Base-by-base conservation (phyloP, 2,329 filamentous ascomycete species). In the Diaporthe vexans region DNA sequence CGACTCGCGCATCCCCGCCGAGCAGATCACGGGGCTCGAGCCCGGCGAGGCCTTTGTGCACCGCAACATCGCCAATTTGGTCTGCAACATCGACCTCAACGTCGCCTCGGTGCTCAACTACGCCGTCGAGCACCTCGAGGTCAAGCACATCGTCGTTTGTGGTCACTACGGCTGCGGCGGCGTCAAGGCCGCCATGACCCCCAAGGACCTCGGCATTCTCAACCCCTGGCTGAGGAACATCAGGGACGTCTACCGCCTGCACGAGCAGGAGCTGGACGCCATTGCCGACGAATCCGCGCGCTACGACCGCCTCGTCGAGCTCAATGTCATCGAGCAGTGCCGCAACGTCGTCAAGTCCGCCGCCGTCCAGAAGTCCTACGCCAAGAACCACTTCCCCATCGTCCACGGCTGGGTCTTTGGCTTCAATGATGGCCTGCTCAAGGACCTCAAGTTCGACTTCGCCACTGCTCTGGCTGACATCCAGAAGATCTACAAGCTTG, bases 11-110 rank as follows among this genome's bases (percentile, higher is more conserved):
- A 94, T 96, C 81, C 95, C 95, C n/a, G 95, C 96, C 79, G 96
- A 95, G 80, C 94, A 94, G 81, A 92, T 98, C 82, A 91, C 95
- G 61, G 93, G 94, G 77, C 90, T 96, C 73, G 88, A 93, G 81
- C 94, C 95, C n/a, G 95, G 95, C 78, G 94, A 98, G 84, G 93
- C 96, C 79, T 98, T 98, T 83, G 93, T 97, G 78, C 95, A 97
- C 88, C 94, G 95, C 84, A 98, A 98, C 87, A 97, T 98, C 83
- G 95, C 95, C 85, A 98, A 98, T 87, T 89, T 97, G 77, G 89
- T 97, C 73, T 91, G 91, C 85, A 91, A 92, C 81, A 92, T 91
- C 77, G 95, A 98, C 82, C 89, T 97, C 80, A 95, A 92, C 83
- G 91, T 92, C 67, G 92, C 94, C 82, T 90, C 90, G 82, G 95